Evolutionary conservation across 2,329 filamentous ascomycete genomes (phyloP).

Genomic region (Sporothrix euskadiensis): DNA sequence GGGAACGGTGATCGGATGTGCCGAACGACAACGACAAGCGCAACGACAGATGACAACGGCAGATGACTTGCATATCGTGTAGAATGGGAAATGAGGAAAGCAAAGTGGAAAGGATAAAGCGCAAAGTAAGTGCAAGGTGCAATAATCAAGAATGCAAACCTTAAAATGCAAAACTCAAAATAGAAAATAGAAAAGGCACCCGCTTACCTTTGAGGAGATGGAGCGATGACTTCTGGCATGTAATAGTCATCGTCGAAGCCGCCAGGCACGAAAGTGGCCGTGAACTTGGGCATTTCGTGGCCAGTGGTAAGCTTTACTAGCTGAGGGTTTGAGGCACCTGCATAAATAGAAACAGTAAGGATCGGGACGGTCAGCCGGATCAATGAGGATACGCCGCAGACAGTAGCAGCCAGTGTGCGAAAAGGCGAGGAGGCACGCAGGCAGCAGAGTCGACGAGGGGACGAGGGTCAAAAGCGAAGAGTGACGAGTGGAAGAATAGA

Average conservation of each 20-base stretch:
- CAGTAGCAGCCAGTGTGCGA: neutral
- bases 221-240: constrained; percentile 59
- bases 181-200: neutral
- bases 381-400: neutral
- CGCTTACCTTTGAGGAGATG: constrained; percentile 54
- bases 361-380: constrained; percentile 10
- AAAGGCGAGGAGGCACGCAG: neutral
- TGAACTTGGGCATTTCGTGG: constrained; percentile 47
- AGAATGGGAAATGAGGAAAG: neutral
- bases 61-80: no score
- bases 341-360: constrained; percentile 29
- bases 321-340: constrained; percentile 26
- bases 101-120: no score
- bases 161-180: neutral
- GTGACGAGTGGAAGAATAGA: neutral
- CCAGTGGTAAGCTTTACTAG: constrained; percentile 34
- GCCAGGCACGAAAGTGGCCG: constrained; percentile 58
- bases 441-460: neutral
- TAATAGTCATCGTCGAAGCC: constrained; percentile 59
- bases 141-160: neutral
- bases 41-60: no score
- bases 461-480: neutral
- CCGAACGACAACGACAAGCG: neutral
- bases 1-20: neutral
- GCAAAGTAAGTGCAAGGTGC: neutral